Evolutionary conservation across 805 yeast species (phyloP), one percentile per base, ranked within the genome.

Genomic region (Isabelozyma heimii): DNA sequence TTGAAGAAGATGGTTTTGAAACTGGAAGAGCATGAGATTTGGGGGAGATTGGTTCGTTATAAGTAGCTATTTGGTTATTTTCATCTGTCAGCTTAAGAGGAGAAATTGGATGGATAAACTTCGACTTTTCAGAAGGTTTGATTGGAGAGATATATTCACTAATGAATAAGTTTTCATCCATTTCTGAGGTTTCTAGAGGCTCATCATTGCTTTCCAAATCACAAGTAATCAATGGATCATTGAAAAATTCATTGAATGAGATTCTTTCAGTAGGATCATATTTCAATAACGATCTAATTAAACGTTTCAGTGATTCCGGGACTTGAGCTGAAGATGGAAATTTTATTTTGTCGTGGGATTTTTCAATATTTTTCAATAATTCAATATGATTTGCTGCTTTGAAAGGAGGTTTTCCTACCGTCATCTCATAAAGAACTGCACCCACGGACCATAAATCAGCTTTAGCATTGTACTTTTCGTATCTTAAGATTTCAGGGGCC

Each of bases 381-480:
- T 92, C 97, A 52, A 94, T 84, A 65, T 92, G 98, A 63, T 94
- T 94, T 4, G 87, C 83, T 3, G 99, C 98, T 55, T 87, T 83
- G 66, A 91, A 94, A 0, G 99, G 99, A 1, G 99, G 97, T 66
- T 81, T 87, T n/a, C 98, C 98, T 28, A 89, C 91, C 10, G 89
- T 80, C 97, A 94, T 91, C 67, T 94, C 99, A 67, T 85, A 94
- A 10, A 91, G 72, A 1, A 94, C 98, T 0, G 98, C 95, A 3
- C 99, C 99, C 4, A 92, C 97, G 6, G 97, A 91, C 99, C 99
- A 94, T 54, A 94, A 70, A 64, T 94, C 99, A 0, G 97, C 98
- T 65, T 91, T 91, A 5, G 98, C 99, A 57, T 91, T 91, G 70
- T 94, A 94, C 68, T 91, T 94, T 65, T 94, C 97, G 62, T 89